phyloP scores from a whole-genome alignment of 1,284 basidiomycete species.

The Cutaneotrichosporon arboriforme region DNA sequence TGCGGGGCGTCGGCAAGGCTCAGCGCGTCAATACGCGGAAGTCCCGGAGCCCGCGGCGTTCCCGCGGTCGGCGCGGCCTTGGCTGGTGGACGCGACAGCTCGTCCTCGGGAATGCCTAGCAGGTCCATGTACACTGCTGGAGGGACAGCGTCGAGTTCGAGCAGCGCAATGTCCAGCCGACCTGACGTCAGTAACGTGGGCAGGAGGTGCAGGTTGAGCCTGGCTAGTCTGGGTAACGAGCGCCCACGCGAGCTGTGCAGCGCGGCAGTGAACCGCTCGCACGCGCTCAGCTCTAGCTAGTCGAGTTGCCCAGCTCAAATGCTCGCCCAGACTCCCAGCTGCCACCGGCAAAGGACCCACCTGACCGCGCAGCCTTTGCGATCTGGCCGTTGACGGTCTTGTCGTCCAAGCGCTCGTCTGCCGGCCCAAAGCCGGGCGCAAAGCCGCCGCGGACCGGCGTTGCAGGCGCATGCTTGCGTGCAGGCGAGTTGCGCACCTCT shows the following conservation, averaged over 20 bases:
- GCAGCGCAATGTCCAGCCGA: constrained; percentile 38
- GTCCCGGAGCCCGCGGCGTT: background rate
- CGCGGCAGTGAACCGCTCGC: too few relatives aligned
- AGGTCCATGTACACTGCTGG: constrained; percentile 39
- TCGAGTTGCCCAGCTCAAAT: too few relatives aligned
- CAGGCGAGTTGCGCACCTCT: constrained; percentile 23
- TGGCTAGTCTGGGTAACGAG: background rate
- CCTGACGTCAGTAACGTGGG: constrained; percentile 28
- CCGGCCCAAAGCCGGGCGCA: background rate
- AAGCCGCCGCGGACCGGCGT: background rate
- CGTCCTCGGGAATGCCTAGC: constrained; percentile 30
- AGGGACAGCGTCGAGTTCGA: constrained; percentile 34
- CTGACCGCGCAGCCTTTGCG: constrained; percentile 29
- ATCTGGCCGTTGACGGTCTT: constrained; percentile 30
- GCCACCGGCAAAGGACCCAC: constrained; percentile 32
- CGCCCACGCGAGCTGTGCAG: background rate
- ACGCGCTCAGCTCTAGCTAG: background rate
- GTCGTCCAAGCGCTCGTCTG: constrained; percentile 23
- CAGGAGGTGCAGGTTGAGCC: too few relatives aligned
- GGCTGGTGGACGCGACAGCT: constrained; percentile 28
- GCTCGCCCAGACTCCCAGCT: too few relatives aligned
- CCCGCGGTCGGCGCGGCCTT: background rate
- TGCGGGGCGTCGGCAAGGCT: background rate
- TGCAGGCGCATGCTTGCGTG: background rate
- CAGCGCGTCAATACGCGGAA: constrained; percentile 10